Percentiles rank a stretch among this genome's conserved stretches.
Conservation (phyloP, 176 grass and related monocot species). For the Raddia distichophylla region DNA sequence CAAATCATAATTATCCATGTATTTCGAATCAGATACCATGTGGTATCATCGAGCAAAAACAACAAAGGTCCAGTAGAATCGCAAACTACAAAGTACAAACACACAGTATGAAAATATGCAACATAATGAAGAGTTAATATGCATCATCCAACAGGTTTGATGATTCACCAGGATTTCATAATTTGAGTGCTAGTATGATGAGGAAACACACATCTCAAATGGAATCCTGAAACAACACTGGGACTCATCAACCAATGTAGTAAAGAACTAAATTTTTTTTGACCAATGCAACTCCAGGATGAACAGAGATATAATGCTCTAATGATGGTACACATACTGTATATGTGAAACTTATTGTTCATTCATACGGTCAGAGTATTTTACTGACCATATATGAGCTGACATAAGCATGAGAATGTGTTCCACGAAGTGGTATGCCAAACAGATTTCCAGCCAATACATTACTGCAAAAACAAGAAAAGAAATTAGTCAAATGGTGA, state of each 20-base stretch:
- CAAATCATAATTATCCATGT: background rate
- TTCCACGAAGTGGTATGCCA: conserved; percentile 96
- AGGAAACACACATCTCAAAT: background rate
- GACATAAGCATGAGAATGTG: conserved; percentile 99
- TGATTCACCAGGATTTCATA: conserved; percentile 13
- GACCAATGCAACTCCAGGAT: conserved; percentile 15
- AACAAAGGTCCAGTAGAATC: background rate
- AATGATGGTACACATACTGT: background rate
- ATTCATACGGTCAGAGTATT: conserved; percentile 21
- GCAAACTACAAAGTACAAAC: background rate
- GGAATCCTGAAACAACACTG: conserved; percentile 19
- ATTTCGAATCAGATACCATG: conserved; percentile 3
- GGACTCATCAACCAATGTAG: conserved; percentile 24
- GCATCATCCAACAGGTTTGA: conserved; percentile 4
- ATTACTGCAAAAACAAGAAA: conserved; percentile 69
- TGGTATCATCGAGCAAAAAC: conserved; percentile 17
- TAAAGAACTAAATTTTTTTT: conserved; percentile 14
- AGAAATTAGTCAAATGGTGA: conserved; percentile 44
- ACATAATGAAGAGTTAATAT: conserved; percentile 5
- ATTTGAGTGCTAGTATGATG: background rate
- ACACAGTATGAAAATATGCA: background rate
- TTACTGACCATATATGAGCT: conserved; percentile 98
- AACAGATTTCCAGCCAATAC: conserved; percentile 92
- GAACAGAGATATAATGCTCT: background rate
- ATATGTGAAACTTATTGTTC: conserved; percentile 23